These are phyloP conservation scores for Pleurozium schreberi DNA, from an alignment of 225 moss, liverwort and hornwort species.

Conservation along the genomic window DNA sequence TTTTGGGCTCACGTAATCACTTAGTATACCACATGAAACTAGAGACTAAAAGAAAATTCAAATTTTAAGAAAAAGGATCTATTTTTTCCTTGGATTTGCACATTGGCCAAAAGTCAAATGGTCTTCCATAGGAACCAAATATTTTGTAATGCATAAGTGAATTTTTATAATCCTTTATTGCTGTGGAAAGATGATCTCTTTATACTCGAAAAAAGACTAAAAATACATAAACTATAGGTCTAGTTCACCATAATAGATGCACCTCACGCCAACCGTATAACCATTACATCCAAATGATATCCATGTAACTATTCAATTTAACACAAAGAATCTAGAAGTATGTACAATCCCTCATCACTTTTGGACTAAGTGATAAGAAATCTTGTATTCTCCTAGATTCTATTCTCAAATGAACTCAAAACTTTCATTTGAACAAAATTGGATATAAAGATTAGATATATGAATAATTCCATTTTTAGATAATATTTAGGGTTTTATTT, in stretches of 20 bases:
- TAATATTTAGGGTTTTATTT: background rate
- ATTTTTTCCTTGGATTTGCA: no score
- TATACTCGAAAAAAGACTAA: background rate
- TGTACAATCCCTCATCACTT: background rate
- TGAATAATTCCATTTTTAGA: background rate
- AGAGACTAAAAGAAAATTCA: no score
- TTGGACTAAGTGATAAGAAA: background rate
- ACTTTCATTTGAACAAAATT: background rate
- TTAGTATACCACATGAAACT: no score
- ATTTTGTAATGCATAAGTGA: no score
- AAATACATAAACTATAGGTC: background rate
- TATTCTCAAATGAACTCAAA: background rate
- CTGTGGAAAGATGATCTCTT: background rate
- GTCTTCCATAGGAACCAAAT: no score
- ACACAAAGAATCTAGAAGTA: background rate
- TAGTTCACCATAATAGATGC: background rate
- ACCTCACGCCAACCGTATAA: rapidly evolving
- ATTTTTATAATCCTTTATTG: rapidly evolving
- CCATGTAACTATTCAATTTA: background rate
- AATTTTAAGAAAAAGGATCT: no score
- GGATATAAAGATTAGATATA: background rate
- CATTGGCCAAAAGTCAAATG: no score
- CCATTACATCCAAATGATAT: background rate
- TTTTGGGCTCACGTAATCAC: no score
- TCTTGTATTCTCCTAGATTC: background rate